Percentiles rank a stretch among this genome's conserved stretches.
These are phyloP conservation scores for Aspergillus brasiliensis DNA, from an alignment of 2,329 filamentous ascomycete species.

Conservation along the genomic window DNA sequence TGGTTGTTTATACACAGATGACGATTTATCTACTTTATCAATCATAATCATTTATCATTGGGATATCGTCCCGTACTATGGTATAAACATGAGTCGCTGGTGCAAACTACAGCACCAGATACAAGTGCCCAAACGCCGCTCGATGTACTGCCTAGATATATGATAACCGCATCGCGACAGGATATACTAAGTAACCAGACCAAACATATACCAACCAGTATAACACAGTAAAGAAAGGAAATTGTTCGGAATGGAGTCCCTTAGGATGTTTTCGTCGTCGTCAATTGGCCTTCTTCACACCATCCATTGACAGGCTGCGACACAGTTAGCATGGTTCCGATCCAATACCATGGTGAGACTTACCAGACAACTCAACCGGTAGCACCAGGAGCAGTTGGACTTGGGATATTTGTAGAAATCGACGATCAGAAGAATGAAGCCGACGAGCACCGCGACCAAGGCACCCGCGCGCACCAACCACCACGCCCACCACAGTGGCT, in stretches of 20 bases:
- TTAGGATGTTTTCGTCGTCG: background rate
- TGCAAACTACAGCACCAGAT: background rate
- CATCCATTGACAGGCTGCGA: conserved; percentile 47
- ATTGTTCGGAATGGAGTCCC: background rate
- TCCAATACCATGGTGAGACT: conserved; percentile 45
- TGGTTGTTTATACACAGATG: background rate
- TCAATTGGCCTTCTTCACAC: conserved; percentile 44
- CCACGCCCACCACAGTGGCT: conserved; percentile 96
- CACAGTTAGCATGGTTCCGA: conserved; percentile 14
- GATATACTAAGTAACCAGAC: background rate
- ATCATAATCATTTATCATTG: conserved; percentile 5
- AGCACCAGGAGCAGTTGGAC: conserved; percentile 85
- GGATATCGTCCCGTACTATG: background rate
- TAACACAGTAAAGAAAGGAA: background rate
- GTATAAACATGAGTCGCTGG: background rate
- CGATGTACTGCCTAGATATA: background rate
- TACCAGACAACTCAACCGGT: conserved; percentile 90
- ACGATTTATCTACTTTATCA: background rate
- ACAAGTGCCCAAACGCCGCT: background rate
- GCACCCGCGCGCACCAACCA: conserved; percentile 82
- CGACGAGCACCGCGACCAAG: conserved; percentile 76
- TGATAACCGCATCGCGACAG: background rate
- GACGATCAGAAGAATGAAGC: conserved; percentile 82
- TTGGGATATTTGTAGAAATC: conserved; percentile 81
- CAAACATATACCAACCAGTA: background rate